Percentiles rank a stretch among this genome's conserved stretches.
These are phyloP conservation scores for Acacia pycnantha DNA, from an alignment of 331 rosid genomes.

Conservation along the genomic window DNA sequence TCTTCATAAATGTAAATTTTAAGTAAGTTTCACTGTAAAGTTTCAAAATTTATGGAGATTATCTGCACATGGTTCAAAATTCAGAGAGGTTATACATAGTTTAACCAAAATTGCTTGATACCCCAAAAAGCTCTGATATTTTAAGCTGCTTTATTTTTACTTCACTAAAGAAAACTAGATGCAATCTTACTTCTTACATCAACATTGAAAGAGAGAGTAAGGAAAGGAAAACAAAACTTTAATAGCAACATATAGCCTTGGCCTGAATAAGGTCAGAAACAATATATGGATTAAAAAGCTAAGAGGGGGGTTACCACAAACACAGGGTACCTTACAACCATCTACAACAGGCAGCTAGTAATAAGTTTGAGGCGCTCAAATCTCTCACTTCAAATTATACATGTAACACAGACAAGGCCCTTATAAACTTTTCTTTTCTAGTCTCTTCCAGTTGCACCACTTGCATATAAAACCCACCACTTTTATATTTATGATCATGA, in stretches of 20 bases:
- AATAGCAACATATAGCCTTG: slow-evolving; percentile 38
- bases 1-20: too few relatives aligned
- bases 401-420: slow-evolving; percentile 20
- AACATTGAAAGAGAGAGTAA: not conserved
- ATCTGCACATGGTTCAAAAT: too few relatives aligned
- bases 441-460: not conserved
- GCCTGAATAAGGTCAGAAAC: slow-evolving; percentile 26
- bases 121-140: not conserved
- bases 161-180: not conserved
- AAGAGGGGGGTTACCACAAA: slow-evolving; percentile 11
- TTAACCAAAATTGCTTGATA: too few relatives aligned
- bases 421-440: not conserved
- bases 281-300: slow-evolving; percentile 26
- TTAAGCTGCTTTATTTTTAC: not conserved
- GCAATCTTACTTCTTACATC: slow-evolving; percentile 30
- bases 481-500: slow-evolving; percentile 18
- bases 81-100: too few relatives aligned
- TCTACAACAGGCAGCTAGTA: slow-evolving; percentile 38
- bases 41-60: too few relatives aligned
- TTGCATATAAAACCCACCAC: not conserved
- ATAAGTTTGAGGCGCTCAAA: slow-evolving; percentile 42
- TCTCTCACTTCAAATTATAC: slow-evolving; percentile 41
- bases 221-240: slow-evolving; percentile 49
- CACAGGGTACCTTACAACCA: slow-evolving; percentile 34
- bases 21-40: too few relatives aligned